Base-by-base conservation (phyloP, 2,329 filamentous ascomycete genomes). In the Metarhizium anisopliae region DNA sequence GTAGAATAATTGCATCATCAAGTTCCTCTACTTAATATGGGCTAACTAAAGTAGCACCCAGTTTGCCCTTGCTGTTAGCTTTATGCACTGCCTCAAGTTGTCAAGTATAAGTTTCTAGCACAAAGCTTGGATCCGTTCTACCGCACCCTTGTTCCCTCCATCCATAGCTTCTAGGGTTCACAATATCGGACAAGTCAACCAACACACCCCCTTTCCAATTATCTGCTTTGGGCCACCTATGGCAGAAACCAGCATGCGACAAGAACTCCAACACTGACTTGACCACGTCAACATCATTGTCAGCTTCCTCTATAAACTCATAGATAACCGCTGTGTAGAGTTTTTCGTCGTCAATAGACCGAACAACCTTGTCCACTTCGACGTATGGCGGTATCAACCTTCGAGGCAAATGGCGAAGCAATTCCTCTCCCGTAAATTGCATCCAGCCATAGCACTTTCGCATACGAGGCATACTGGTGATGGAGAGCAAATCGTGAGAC, bases 371-470 rank as follows among this genome's bases (percentile, higher is more conserved):
- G 0, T 42, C 50, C 1, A 52, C 35, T 52, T 30, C 20, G 4
- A 52, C 42, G 2, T 2, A 36, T 8, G 35, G 35, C 16, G 50
- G 50, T 0, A 20, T 0, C 29, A 52, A 20, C 11, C 11, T 14
- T n/a, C 7, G 5, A 11, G 50, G 35, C 36, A 52, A 29, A 14
- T 14, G 36, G 8, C 20, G 10, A 16, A 2, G 2, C 36, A 52
- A 29, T 42, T 52, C n/a, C 29, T 18, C 14, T 7, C 50, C 51
- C 6, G 51, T 52, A 29, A 52, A 52, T 47, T 35, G 20, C n/a
- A 52, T 18, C 51, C 51, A 52, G 38, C 51, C 51, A 16, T 52
- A 52, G 2, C 51, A 52, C 40, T 52, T 52, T 18, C 51, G 45
- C 29, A 52, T 45, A 2, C 51, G 38, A 16, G 51, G 51, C 2